phyloP scores from a whole-genome alignment of 805 yeast genomes.

The Lipomyces japonicus region DNA sequence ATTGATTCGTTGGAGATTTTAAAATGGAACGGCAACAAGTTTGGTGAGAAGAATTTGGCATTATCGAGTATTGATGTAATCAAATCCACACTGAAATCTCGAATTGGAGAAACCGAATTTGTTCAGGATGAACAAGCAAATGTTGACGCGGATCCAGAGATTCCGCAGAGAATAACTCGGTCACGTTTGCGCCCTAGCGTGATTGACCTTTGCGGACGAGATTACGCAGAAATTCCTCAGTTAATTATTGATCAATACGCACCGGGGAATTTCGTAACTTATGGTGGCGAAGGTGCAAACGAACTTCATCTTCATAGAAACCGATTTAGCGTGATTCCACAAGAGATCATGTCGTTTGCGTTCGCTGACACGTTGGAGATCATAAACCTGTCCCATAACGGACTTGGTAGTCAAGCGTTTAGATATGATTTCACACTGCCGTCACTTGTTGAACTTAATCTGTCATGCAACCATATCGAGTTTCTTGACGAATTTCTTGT shows the following conservation, averaged over 20 bases:
- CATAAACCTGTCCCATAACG: slow-evolving; percentile 21
- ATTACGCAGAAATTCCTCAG: slow-evolving; percentile 10
- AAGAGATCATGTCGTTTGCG: slow-evolving; percentile 13
- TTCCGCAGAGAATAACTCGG: slow-evolving; percentile 10
- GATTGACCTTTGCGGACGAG: slow-evolving; percentile 20
- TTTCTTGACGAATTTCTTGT: slow-evolving; percentile 11
- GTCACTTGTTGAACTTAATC: slow-evolving; percentile 7
- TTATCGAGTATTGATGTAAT: slow-evolving; percentile 9
- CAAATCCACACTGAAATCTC: slow-evolving; percentile 11
- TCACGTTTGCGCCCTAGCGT: slow-evolving; percentile 5
- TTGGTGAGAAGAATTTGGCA: slow-evolving; percentile 15
- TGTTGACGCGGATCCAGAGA: slow-evolving; percentile 11
- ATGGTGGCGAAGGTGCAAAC: slow-evolving; percentile 7
- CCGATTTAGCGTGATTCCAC: slow-evolving; percentile 15
- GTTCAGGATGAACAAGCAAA: slow-evolving; percentile 1
- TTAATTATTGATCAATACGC: slow-evolving; percentile 9
- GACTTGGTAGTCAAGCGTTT: slow-evolving; percentile 19
- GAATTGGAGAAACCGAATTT: slow-evolving; percentile 5
- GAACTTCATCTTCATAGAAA: slow-evolving; percentile 17
- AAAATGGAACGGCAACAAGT: slow-evolving; percentile 28
- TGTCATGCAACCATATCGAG: slow-evolving; percentile 17
- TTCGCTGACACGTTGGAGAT: slow-evolving; percentile 16
- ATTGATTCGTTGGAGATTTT: slow-evolving; percentile 10
- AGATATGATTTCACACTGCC: slow-evolving; percentile 8
- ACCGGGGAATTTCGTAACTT: slow-evolving; percentile 13